phyloP scores from a whole-genome alignment of 306 rosid species.

The Corylus avellana region DNA sequence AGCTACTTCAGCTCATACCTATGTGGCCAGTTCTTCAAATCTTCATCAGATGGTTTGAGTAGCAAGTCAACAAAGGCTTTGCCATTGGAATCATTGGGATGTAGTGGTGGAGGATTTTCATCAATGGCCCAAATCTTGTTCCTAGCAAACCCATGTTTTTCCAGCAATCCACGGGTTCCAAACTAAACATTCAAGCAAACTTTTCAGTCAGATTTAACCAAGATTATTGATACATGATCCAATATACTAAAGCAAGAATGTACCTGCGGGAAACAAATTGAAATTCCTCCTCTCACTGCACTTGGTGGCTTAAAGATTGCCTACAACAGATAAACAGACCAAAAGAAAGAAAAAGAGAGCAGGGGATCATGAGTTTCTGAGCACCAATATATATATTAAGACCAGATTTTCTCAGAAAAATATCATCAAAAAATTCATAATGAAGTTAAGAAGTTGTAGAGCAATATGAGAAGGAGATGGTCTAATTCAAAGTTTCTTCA shows the following conservation, averaged over 20 bases:
- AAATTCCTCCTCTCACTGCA: conserved; percentile 91
- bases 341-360: not conserved
- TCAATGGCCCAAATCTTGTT: conserved; percentile 75
- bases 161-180: conserved; percentile 70
- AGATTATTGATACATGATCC: not conserved
- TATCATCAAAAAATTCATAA: not conserved
- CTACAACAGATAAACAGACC: conserved; percentile 33
- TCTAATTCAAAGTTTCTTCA: not conserved
- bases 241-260: not conserved
- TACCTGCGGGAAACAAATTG: conserved; percentile 95
- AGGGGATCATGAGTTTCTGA: not conserved
- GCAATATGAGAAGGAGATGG: not conserved
- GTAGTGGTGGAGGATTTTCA: conserved; percentile 61
- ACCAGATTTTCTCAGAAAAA: not conserved
- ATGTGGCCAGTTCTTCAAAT: conserved; percentile 81
- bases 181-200: conserved; percentile 42
- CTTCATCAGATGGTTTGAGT: conserved; percentile 77
- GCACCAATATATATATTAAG: not conserved
- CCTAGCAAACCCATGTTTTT: conserved; percentile 90
- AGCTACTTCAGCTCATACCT: conserved; percentile 39
- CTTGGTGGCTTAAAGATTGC: conserved; percentile 75
- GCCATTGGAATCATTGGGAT: conserved; percentile 46
- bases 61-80: conserved; percentile 63
- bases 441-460: not conserved
- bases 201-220: not conserved